Evolutionary conservation across 768 basidiomycete genomes (phyloP).

Genomic region (Obba rivulosa): DNA sequence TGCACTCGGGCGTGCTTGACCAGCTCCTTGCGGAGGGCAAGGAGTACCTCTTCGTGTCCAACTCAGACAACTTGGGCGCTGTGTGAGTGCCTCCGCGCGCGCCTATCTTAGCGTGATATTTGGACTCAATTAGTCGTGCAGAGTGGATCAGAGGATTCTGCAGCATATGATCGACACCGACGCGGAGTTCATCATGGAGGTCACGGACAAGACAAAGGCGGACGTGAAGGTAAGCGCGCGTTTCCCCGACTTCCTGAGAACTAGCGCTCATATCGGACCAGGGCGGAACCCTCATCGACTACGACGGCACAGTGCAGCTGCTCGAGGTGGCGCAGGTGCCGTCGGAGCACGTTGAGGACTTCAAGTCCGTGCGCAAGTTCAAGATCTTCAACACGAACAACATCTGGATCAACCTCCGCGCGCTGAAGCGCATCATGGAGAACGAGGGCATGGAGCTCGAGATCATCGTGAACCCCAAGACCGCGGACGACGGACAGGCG

Average conservation of each 20-base stretch:
- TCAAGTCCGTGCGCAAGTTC: slow-evolving; percentile 87
- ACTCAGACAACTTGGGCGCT: slow-evolving; percentile 95
- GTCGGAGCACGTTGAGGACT: slow-evolving; percentile 89
- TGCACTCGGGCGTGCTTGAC: slow-evolving; percentile 88
- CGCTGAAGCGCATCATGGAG: slow-evolving; percentile 88
- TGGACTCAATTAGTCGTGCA: neutral
- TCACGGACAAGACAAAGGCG: slow-evolving; percentile 96
- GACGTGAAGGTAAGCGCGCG: slow-evolving; percentile 43
- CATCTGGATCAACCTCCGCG: slow-evolving; percentile 68
- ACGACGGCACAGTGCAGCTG: slow-evolving; percentile 81
- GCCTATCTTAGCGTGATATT: neutral
- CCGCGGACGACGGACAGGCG: slow-evolving; percentile 77
- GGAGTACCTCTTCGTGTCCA: slow-evolving; percentile 96
- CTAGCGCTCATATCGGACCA: slow-evolving; percentile 16
- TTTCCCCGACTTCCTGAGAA: neutral
- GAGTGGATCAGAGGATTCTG: slow-evolving; percentile 50
- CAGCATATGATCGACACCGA: slow-evolving; percentile 80
- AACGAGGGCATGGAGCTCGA: slow-evolving; percentile 84
- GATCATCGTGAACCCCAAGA: slow-evolving; percentile 92
- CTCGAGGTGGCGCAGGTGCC: slow-evolving; percentile 96
- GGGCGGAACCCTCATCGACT: slow-evolving; percentile 88
- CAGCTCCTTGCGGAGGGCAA: slow-evolving; percentile 87
- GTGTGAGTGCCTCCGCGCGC: slow-evolving; percentile 44
- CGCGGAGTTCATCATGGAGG: slow-evolving; percentile 91
- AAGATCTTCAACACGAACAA: slow-evolving; percentile 92